Conservation (phyloP, 2,329 filamentous ascomycete species). For the Byssothecium circinans region DNA sequence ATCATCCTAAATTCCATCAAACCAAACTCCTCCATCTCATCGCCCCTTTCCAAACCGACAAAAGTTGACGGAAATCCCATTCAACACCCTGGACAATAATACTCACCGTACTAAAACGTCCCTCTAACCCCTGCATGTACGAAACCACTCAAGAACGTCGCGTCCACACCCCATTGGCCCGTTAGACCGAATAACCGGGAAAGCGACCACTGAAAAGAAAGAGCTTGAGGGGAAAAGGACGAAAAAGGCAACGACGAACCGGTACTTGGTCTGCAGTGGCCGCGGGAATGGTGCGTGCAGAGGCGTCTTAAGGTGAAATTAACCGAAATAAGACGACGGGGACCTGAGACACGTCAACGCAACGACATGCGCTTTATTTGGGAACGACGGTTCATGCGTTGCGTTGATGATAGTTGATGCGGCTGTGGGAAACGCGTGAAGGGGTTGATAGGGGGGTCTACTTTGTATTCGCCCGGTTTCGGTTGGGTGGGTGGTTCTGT, state of each 20-base stretch:
- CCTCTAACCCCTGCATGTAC: background rate
- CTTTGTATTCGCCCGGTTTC: background rate
- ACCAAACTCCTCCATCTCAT: background rate
- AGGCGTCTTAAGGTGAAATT: background rate
- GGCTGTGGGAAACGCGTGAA: background rate
- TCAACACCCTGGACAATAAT: background rate
- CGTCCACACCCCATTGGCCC: background rate
- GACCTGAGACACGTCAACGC: constrained; percentile 5
- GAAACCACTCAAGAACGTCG: background rate
- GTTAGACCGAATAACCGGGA: background rate
- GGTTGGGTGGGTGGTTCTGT: background rate
- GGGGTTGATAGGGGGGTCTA: background rate
- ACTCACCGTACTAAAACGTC: background rate
- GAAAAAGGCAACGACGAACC: no score
- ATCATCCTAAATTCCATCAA: background rate
- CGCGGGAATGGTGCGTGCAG: background rate
- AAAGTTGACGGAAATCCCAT: background rate
- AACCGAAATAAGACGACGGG: constrained; percentile 11
- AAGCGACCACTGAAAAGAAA: background rate
- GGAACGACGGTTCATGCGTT: background rate
- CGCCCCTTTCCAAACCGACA: background rate
- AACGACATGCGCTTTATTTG: constrained; percentile 2
- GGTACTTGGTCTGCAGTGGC: background rate
- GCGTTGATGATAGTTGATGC: background rate
- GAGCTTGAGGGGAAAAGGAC: no score